Evolutionary conservation across 768 basidiomycete genomes (phyloP), one percentile per base, ranked within the genome.

Genomic region (Lactifluus pinguis): DNA sequence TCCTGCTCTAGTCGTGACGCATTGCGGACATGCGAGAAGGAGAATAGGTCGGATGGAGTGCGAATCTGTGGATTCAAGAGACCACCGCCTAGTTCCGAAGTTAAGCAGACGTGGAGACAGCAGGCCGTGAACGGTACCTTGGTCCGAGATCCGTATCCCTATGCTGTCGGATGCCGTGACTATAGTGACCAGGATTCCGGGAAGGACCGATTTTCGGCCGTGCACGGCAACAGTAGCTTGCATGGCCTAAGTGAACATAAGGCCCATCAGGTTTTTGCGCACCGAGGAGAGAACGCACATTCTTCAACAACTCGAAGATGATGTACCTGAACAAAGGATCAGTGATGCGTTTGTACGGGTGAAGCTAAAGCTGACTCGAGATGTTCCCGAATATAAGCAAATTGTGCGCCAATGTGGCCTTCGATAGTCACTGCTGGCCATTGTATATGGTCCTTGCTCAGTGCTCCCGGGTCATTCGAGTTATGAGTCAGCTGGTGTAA

Each of bases 271-370:
- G 55, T 4, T 49, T 25, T 42, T 32, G 8, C 17, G 19, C 7
- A 15, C 9, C 21, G 17, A n/a, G 34, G n/a, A 3, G 13, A 6
- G 58, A 53, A 72, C 85, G 65, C 67, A 90, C 90, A 69, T 93
- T 93, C 72, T 94, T 94, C 69, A 95, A 69, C n/a, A 94, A 71
- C 69, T 95, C 92, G 67, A 94, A 93, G 21, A 93, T 72, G 53
- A 94, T 87, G 70, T 94, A 95, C 71, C 87, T 89, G 67, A 2
- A 29, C 32, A 36, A 32, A 32, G 19, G 36, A 29, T 39, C 17
- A 57, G 53, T 39, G n/a, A 10, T 30, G 30, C 11, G 11, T 14
- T n/a, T 13, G 47, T 49, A 60, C 45, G n/a, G 53, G 14, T 8
- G 15, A 25, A 14, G 25, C 53, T 21, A 55, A 57, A 49, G 70